phyloP scores from a whole-genome alignment of 805 yeast genomes.

The Komagataella mondaviorum region DNA sequence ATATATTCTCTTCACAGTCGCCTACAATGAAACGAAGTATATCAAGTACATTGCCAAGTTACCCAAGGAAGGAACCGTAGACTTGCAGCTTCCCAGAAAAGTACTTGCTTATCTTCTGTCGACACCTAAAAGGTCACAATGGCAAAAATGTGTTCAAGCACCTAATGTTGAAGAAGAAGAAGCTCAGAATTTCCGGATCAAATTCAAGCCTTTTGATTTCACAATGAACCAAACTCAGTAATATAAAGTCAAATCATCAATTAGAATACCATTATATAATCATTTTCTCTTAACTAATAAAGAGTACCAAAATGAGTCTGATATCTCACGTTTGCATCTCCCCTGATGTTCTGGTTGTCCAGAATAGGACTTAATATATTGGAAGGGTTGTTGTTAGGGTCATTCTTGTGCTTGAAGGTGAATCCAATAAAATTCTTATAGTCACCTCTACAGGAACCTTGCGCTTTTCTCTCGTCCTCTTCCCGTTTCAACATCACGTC shows the following conservation, averaged over 20 bases:
- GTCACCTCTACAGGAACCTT: slow-evolving; percentile 39
- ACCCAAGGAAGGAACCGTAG: slow-evolving; percentile 25
- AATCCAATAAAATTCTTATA: slow-evolving; percentile 83
- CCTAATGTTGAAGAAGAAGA: slow-evolving; percentile 49
- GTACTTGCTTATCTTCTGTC: slow-evolving; percentile 54
- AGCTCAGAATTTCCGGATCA: slow-evolving; percentile 45
- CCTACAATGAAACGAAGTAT: slow-evolving; percentile 5
- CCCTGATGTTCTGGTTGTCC: slow-evolving; percentile 11
- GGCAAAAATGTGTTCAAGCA: slow-evolving; percentile 70
- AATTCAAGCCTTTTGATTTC: slow-evolving; percentile 42
- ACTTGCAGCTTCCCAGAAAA: slow-evolving; percentile 75
- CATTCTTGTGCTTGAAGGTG: slow-evolving; percentile 78
- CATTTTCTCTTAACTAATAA: slow-evolving; percentile 8
- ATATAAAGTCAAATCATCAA: neutral
- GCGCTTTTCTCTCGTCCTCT: slow-evolving; percentile 71
- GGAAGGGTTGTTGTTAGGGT: slow-evolving; percentile 33
- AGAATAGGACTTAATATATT: slow-evolving; percentile 19
- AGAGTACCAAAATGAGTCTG: slow-evolving; percentile 21
- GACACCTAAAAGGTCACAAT: slow-evolving; percentile 47
- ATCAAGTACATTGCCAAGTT: slow-evolving; percentile 17
- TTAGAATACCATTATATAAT: neutral
- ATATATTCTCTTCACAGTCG: slow-evolving; percentile 20
- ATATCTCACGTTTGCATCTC: slow-evolving; percentile 9
- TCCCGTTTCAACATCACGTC: slow-evolving; percentile 91
- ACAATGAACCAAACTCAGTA: slow-evolving; percentile 10